Conservation (phyloP, 2,329 filamentous ascomycete genomes). For the Penicillium sp. region DNA sequence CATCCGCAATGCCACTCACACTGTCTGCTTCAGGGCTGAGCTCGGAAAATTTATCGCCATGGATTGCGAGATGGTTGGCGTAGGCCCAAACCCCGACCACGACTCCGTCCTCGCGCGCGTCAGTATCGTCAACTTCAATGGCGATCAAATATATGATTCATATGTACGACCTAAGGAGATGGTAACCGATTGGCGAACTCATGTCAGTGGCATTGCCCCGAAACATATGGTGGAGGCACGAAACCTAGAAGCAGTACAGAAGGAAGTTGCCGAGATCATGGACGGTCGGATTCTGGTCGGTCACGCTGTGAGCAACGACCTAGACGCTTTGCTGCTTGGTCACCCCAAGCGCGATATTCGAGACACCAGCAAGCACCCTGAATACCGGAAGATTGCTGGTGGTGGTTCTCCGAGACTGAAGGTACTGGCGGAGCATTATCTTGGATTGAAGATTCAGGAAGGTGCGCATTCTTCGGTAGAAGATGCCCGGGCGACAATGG, state of each 20-base stretch:
- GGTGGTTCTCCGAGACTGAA: constrained; percentile 54
- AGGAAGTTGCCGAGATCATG: constrained; percentile 67
- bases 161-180: constrained; percentile 76
- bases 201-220: constrained; percentile 77
- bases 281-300: constrained; percentile 74
- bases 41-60: constrained; percentile 89
- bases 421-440: constrained; percentile 55
- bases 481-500: constrained; percentile 88
- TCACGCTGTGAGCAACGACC: constrained; percentile 78
- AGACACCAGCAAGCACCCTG: constrained; percentile 77
- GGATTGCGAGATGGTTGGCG: constrained; percentile 98
- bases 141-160: constrained; percentile 88
- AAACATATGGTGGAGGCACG: constrained; percentile 70
- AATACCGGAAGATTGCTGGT: constrained; percentile 65
- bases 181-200: constrained; percentile 88
- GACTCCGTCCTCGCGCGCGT: constrained; percentile 80
- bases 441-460: constrained; percentile 61
- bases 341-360: constrained; percentile 78
- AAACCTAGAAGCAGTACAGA: constrained; percentile 74
- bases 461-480: constrained; percentile 64
- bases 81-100: constrained; percentile 62
- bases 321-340: constrained; percentile 71
- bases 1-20: constrained; percentile 10
- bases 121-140: constrained; percentile 91
- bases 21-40: constrained; percentile 54